These are phyloP conservation scores for Backusella westeae DNA, from an alignment of 192 early-diverging fungal genomes.

Conservation along the genomic window DNA sequence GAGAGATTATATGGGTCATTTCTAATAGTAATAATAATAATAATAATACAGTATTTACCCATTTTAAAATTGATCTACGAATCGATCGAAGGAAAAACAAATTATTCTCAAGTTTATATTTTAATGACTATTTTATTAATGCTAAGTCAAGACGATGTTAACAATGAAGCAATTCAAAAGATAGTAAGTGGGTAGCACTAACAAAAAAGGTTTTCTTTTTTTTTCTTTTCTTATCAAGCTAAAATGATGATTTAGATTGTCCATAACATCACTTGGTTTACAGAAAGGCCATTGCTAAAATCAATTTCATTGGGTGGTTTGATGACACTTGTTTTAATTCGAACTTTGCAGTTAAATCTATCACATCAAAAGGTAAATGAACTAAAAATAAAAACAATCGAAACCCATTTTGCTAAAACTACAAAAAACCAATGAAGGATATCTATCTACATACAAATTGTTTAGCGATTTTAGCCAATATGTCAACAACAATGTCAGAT, in stretches of 20 bases:
- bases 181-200: conserved; percentile 45
- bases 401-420: neutral
- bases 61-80: conserved; percentile 69
- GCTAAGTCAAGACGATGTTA: conserved; percentile 70
- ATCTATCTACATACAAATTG: conserved; percentile 66
- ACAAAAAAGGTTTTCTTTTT: neutral
- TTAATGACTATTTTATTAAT: conserved; percentile 64
- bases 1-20: neutral
- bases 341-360: conserved; percentile 66
- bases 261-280: conserved; percentile 66
- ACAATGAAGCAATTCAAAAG: conserved; percentile 71
- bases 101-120: conserved; percentile 67
- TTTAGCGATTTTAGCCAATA: conserved; percentile 63
- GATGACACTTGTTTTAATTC: conserved; percentile 61
- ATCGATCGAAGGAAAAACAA: conserved; percentile 53
- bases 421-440: conserved; percentile 36
- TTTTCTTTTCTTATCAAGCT: neutral
- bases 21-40: conserved; percentile 16
- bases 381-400: neutral
- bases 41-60: conserved; percentile 47
- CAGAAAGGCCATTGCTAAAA: conserved; percentile 60
- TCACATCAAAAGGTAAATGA: conserved; percentile 48
- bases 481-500: conserved; percentile 55
- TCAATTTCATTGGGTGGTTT: conserved; percentile 66
- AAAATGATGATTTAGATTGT: conserved; percentile 41